These are phyloP conservation scores for Aureobasidium sp. DNA, from an alignment of 2,329 filamentous ascomycete genomes.

Conservation along the genomic window DNA sequence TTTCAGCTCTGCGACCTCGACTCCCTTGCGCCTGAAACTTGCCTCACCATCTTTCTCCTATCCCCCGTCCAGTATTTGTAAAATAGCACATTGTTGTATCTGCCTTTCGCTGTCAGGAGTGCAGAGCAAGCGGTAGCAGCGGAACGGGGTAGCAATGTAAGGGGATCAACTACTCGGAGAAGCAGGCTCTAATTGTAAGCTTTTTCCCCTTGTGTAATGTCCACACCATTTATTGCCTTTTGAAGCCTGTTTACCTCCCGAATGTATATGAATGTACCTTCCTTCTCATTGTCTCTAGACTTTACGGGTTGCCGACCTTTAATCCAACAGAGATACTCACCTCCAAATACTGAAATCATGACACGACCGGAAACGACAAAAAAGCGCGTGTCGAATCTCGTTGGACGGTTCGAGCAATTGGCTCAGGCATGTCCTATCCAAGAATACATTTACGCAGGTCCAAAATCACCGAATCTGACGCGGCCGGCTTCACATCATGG, in stretches of 20 bases:
- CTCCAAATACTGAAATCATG: background rate
- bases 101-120: background rate
- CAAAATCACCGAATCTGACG: background rate
- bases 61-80: background rate
- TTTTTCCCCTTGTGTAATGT: background rate
- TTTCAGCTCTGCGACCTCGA: background rate
- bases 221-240: too few species aligned
- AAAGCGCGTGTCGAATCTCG: conserved; percentile 10
- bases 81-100: background rate
- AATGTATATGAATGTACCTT: too few species aligned
- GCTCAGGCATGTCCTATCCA: conserved; percentile 38
- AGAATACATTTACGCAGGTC: conserved; percentile 19
- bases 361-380: background rate
- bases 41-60: background rate
- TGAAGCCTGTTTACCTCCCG: too few species aligned
- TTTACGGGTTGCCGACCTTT: background rate
- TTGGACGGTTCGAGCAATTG: conserved; percentile 13
- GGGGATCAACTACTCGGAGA: background rate
- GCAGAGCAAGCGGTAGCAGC: background rate
- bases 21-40: background rate
- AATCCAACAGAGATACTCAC: background rate
- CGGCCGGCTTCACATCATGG: background rate
- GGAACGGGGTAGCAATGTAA: background rate
- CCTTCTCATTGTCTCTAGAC: background rate
- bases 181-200: background rate